phyloP scores from a whole-genome alignment of 495 filamentous ascomycete species.

The Penicillium bialowiezense region DNA sequence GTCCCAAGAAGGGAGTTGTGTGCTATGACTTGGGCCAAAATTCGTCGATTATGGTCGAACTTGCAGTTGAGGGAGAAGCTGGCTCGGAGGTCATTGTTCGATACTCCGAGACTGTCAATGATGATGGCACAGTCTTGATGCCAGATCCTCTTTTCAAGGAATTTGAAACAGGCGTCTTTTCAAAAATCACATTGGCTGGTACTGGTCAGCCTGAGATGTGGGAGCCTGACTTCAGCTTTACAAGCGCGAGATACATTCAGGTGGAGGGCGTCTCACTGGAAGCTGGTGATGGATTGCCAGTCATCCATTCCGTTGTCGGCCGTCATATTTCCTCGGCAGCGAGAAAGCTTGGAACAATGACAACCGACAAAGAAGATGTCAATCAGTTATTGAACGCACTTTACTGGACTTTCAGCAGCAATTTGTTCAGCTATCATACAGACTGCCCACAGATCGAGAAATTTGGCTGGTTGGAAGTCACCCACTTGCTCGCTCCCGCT shows the following conservation, averaged over 20 bases:
- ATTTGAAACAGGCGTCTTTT: constrained; percentile 26
- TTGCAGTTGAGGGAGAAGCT: constrained; percentile 14
- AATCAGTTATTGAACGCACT: constrained; percentile 24
- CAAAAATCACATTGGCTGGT: constrained; percentile 20
- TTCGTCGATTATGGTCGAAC: constrained; percentile 20
- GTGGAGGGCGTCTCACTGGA: constrained; percentile 23
- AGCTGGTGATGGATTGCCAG: constrained; percentile 10
- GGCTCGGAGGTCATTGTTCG: constrained; percentile 25
- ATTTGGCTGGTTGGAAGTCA: constrained; percentile 32
- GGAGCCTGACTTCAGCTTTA: constrained; percentile 30
- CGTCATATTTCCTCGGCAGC: constrained; percentile 28
- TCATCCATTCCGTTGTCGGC: constrained; percentile 19
- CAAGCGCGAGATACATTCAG: constrained; percentile 29
- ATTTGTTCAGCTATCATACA: constrained; percentile 32
- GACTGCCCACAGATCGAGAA: constrained; percentile 34
- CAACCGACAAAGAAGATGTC: constrained; percentile 26
- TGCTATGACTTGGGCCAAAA: constrained; percentile 29
- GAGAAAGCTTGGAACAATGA: constrained; percentile 21
- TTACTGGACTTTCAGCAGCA: constrained; percentile 27
- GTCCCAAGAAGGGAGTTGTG: constrained; percentile 11
- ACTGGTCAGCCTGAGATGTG: constrained; percentile 23
- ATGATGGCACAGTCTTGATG: constrained; percentile 26
- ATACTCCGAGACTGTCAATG: constrained; percentile 24
- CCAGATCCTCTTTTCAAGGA: constrained; percentile 31
- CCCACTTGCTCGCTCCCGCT: constrained; percentile 24